phyloP scores from a whole-genome alignment of 148 eudicot genomes.

The Spergularia marina region DNA sequence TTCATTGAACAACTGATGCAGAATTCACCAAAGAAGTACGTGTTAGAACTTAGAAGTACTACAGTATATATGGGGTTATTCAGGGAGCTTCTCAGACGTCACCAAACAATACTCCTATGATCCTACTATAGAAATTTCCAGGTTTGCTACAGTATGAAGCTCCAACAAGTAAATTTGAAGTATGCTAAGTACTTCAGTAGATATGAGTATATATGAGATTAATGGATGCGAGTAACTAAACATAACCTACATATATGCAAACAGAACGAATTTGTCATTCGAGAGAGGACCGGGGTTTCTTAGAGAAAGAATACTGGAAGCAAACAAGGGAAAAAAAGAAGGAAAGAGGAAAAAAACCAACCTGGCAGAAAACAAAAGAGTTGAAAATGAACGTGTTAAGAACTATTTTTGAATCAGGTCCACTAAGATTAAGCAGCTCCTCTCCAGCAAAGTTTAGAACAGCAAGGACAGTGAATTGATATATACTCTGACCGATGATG shows the following conservation, averaged over 20 bases:
- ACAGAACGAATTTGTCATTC: background rate
- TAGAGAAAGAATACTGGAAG: background rate
- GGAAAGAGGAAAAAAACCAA: constrained; percentile 24
- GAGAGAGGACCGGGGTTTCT: background rate
- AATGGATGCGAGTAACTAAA: too few relatives aligned
- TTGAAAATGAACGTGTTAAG: constrained; percentile 86
- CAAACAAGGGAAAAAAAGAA: background rate
- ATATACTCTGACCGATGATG: constrained; percentile 80
- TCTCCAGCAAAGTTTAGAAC: constrained; percentile 69
- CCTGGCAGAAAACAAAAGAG: constrained; percentile 96
- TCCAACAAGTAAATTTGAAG: too few relatives aligned
- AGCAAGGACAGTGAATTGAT: constrained; percentile 64
- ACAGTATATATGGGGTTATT: background rate
- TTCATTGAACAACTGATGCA: constrained; percentile 79
- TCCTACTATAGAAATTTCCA: too few relatives aligned
- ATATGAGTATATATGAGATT: too few relatives aligned
- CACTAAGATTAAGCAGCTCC: constrained; percentile 48
- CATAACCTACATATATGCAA: too few relatives aligned
- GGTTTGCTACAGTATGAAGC: too few relatives aligned
- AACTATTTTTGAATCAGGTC: constrained; percentile 51
- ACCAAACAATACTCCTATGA: too few relatives aligned
- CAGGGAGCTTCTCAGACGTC: background rate
- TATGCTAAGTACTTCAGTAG: too few relatives aligned
- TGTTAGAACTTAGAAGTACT: background rate
- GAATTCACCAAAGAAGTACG: background rate